These are phyloP conservation scores for Cicer pinnatifidum DNA, from an alignment of 306 rosid genomes.

Conservation along the genomic window DNA sequence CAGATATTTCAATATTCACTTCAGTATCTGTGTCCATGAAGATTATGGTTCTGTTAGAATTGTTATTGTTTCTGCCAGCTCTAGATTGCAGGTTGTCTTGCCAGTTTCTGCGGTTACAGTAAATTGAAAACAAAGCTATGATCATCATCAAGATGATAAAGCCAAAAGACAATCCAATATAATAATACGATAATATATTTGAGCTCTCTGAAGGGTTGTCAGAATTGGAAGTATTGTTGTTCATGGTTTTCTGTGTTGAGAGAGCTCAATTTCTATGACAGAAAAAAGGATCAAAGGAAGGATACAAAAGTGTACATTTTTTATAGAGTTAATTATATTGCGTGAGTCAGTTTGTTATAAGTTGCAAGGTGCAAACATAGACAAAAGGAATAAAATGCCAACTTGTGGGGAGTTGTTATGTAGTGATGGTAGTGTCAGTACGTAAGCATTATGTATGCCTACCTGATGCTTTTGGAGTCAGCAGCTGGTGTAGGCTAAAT, in stretches of 20 bases:
- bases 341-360: neutral
- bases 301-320: neutral
- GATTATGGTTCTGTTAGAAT: constrained; percentile 3
- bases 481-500: constrained; percentile 22
- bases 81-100: neutral
- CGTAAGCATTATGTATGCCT: neutral
- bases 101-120: constrained; percentile 15
- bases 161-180: constrained; percentile 36
- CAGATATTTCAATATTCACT: constrained; percentile 17
- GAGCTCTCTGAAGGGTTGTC: neutral
- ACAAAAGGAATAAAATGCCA: constrained; percentile 28
- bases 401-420: constrained; percentile 14
- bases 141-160: constrained; percentile 29
- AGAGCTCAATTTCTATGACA: neutral
- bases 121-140: constrained; percentile 24
- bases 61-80: neutral
- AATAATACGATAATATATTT: constrained; percentile 6
- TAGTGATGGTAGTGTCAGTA: neutral
- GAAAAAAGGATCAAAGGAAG: neutral
- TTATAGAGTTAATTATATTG: neutral
- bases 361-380: neutral
- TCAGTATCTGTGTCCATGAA: neutral
- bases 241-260: constrained; percentile 28
- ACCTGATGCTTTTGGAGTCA: constrained; percentile 4
- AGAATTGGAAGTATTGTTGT: constrained; percentile 31